phyloP scores from a whole-genome alignment of 1,284 basidiomycete species.

The Tilletia indica region DNA sequence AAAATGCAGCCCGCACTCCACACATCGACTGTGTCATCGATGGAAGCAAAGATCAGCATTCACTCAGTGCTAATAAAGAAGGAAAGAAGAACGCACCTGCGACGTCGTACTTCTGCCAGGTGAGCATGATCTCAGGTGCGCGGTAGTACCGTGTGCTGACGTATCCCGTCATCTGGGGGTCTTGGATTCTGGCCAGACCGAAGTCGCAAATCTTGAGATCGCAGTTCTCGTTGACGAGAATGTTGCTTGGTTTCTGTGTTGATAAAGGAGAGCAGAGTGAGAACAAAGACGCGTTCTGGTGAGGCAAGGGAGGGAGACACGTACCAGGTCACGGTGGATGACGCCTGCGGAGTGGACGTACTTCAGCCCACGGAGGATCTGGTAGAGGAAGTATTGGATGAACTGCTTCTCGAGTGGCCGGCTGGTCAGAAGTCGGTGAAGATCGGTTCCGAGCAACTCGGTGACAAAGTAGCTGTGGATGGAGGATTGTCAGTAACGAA shows the following conservation, averaged over 20 bases:
- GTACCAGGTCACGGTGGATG: slow-evolving; percentile 78
- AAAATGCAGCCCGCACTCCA: slow-evolving; percentile 99
- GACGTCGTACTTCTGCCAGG: slow-evolving; percentile 99
- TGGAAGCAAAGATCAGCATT: slow-evolving; percentile 4
- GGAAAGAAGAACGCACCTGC: slow-evolving; percentile 54
- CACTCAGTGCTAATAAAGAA: neutral
- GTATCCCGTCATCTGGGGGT: slow-evolving; percentile 99
- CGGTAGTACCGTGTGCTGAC: slow-evolving; percentile 98
- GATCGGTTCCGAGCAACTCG: slow-evolving; percentile 95
- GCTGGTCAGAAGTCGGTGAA: slow-evolving; percentile 93
- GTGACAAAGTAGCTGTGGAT: slow-evolving; percentile 87
- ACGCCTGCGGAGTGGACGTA: slow-evolving; percentile 99
- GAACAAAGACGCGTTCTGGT: neutral
- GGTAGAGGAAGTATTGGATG: slow-evolving; percentile 99
- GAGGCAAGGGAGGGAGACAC: neutral
- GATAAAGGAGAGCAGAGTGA: slow-evolving; percentile 9
- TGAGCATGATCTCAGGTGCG: slow-evolving; percentile 99
- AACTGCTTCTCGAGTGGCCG: slow-evolving; percentile 98
- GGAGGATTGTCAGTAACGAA: neutral
- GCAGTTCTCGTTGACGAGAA: slow-evolving; percentile 99
- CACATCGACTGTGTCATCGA: slow-evolving; percentile 70
- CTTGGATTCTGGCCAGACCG: slow-evolving; percentile 85
- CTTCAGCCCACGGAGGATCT: slow-evolving; percentile 96
- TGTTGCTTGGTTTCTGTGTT: slow-evolving; percentile 91
- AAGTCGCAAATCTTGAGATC: slow-evolving; percentile 99